Conservation (phyloP, 805 yeast species). For the Wickerhamomyces strasburgensis region DNA sequence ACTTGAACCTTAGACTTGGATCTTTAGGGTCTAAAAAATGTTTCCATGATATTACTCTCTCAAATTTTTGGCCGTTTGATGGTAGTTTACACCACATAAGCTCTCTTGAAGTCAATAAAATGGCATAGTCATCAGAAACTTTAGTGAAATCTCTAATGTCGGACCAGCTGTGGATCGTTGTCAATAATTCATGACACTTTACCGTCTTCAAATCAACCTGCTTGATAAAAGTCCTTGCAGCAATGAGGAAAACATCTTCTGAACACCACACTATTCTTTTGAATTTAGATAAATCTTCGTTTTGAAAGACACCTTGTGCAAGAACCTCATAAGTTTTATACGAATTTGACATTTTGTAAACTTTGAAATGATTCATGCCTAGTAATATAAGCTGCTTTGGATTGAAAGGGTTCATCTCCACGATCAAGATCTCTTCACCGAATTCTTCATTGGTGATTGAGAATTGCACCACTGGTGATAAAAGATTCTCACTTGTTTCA, state of each 20-base stretch:
- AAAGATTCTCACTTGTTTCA: neutral
- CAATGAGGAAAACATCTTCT: constrained; percentile 26
- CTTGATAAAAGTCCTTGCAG: constrained; percentile 41
- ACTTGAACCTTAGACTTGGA: constrained; percentile 40
- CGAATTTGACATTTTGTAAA: constrained; percentile 4
- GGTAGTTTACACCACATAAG: constrained; percentile 44
- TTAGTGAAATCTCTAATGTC: constrained; percentile 38
- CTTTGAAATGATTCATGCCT: constrained; percentile 27
- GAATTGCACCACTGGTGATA: neutral
- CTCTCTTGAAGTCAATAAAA: constrained; percentile 64
- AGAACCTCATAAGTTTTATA: neutral
- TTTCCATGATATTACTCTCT: constrained; percentile 63
- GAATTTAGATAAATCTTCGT: constrained; percentile 52
- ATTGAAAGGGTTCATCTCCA: constrained; percentile 40
- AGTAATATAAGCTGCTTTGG: constrained; percentile 34
- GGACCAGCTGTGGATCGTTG: constrained; percentile 24
- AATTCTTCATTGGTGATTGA: constrained; percentile 16
- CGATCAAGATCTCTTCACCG: constrained; percentile 39
- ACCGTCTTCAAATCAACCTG: constrained; percentile 26
- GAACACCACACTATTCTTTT: constrained; percentile 45
- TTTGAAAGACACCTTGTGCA: constrained; percentile 28
- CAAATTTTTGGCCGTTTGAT: constrained; percentile 26
- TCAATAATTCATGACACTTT: constrained; percentile 27
- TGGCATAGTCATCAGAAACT: constrained; percentile 31
- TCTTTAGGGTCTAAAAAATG: constrained; percentile 58